Base-by-base conservation (phyloP, 768 basidiomycete genomes). In the Mycena galericulata region DNA sequence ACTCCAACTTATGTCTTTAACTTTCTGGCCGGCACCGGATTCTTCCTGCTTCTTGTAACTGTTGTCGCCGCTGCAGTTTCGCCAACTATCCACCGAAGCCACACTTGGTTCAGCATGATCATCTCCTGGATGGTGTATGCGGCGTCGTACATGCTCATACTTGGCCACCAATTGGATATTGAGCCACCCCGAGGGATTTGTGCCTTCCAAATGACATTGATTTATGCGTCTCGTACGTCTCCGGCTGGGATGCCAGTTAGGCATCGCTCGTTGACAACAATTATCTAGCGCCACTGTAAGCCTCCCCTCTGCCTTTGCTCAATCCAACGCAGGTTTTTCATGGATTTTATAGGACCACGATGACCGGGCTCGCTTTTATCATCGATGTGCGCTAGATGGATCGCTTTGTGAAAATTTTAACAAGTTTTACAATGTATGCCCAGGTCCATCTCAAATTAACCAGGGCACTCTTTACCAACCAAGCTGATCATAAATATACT, bases 31-130 rank as follows among this genome's bases (percentile, higher is more conserved):
- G 47, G 27, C 3, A 15, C 10, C 43, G 58, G 50, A 27, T 46
- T 62, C 18, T 11, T 30, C 1, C 12, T 60, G 26, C 38, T 67
- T 12, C 27, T 56, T 20, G 45, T 30, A 14, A 62, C 66, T 0
- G 4, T 67, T 2, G n/a, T 67, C 15, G 51, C 66, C 14, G 66
- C 61, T 9, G 7, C 26, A 38, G 7, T 57, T 10, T 62, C 67
- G 22, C 2, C 26, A 5, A 30, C 26, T 20, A 53, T 63, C 14
- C 67, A 49, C 14, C 53, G 67, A 14, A 62, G 60, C 60, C 34
- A 54, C 40, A 58, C 61, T 5, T 68, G 67, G 67, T 68, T 62
- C 30, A 57, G 60, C 46, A 57, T 62, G 54, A 62, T 68, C 15
- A 26, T 56, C 26, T 57, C 67, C 8, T 62, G 67, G 60, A 57